phyloP scores from a whole-genome alignment of 345 rosid species.

The Ricinus communis region DNA sequence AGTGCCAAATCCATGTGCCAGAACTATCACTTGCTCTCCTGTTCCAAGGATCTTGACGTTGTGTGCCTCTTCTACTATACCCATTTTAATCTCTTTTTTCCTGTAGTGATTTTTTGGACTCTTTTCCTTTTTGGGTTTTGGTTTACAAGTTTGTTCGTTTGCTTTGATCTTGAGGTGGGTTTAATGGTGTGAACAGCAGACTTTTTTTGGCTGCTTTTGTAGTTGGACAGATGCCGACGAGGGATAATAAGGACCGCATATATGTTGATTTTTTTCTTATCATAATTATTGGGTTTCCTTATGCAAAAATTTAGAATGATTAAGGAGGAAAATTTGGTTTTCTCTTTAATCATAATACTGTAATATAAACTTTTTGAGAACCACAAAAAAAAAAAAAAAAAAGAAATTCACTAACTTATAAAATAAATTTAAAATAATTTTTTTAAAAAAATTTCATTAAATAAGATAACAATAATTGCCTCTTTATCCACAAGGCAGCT shows the following conservation, averaged over 20 bases:
- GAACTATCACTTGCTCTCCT: conserved; percentile 53
- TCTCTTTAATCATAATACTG: too few relatives aligned
- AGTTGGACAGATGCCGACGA: background rate
- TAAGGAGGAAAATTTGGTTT: too few relatives aligned
- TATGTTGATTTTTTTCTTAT: background rate
- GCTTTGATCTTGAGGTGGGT: background rate
- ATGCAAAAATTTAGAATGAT: too few relatives aligned
- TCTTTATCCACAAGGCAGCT: too few relatives aligned
- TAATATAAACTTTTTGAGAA: too few relatives aligned
- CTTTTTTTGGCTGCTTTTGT: background rate
- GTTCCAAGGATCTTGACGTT: conserved; percentile 69
- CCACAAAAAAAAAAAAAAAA: too few relatives aligned
- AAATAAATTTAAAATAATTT: too few relatives aligned
- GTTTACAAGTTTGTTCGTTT: background rate
- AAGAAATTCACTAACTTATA: too few relatives aligned
- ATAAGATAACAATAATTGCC: too few relatives aligned
- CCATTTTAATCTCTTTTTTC: conserved; percentile 51
- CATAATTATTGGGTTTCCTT: background rate
- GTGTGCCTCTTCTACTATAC: conserved; percentile 80
- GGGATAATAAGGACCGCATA: conserved; percentile 11
- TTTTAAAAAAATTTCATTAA: too few relatives aligned
- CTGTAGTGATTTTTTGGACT: too few relatives aligned
- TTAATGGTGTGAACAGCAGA: background rate
- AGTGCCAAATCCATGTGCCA: conserved; percentile 90
- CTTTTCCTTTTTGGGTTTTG: too few relatives aligned